Base-by-base conservation (phyloP, 306 rosid genomes). In the Prinsepia uniflora region DNA sequence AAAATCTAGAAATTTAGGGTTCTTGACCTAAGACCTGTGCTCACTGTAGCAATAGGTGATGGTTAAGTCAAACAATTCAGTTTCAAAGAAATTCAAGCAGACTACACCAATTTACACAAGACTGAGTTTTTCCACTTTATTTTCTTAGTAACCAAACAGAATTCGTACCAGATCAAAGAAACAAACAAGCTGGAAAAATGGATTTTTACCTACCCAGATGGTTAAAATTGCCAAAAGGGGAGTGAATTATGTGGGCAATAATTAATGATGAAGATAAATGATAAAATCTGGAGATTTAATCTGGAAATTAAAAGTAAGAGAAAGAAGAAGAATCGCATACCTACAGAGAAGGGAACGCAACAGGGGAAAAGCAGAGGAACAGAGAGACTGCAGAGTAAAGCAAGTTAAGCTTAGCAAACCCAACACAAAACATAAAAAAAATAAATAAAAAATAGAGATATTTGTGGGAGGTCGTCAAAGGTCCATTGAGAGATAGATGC, bases 291-390 rank as follows among this genome's bases (percentile, higher is more conserved):
- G 5, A 69, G 50, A 41, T 14, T 47, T 52, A 55, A 24, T 44
- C 42, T 24, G 19, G 0, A 11, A 20, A 15, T 43, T 1, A 12
- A 18, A 72, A 39, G 24, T 63, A 19, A 47, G 3, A 34, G 18
- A 24, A 20, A 20, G 8, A 5, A 64, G n/a, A 69, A 77, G 73
- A 78, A 57, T 74, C 65, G 44, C 81, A 54, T 58, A 72, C 81
- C 77, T 72, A 55, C 2, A 49, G 73, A 78, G 49, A 72, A 48
- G 62, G 49, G 62, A 76, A 70, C 67, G 71, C 56, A 17, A 41
- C 65, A 61, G 54, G 19, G 49, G n/a, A 50, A 59, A 22, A 54
- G 71, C 15, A 17, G 72, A 49, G 59, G 10, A 34, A 40, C 5
- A 5, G 22, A 39, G 34, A 69, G 41, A 54, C 34, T n/a, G 10